Evolutionary conservation across 345 rosid species (phyloP), one percentile per base, ranked within the genome.

Genomic region (Adansonia digitata): DNA sequence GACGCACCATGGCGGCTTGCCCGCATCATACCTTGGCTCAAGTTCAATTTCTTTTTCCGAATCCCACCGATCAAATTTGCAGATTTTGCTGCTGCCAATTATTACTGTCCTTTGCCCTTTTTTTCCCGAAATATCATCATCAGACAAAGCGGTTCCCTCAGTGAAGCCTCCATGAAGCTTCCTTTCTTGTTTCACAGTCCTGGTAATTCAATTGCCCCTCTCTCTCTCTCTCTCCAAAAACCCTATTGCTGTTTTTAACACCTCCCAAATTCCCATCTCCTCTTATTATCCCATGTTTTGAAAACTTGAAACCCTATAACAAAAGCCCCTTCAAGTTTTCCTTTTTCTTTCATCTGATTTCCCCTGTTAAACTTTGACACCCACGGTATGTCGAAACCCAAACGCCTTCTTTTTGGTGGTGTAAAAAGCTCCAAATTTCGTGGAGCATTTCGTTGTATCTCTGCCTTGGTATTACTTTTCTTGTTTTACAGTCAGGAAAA

Each of bases 401-500:
- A 55, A 52, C 67, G 77, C 10, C 18, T 27, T 27, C 8, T 7
- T n/a, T 31, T 37, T 65, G 17, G 56, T 15, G 35, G 55, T 18
- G 45, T 63, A 3, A 68, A 71, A 64, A 69, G 49, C 20, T 69
- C 77, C 60, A 34, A 39, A 5, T 76, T 43, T 35, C 73, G 77
- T 60, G 82, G 75, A 26, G 71, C 64, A 5, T 71, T 84, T 52
- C 77, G 79, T 69, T 78, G 77, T 62, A 53, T 84, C 62, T 77
- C 53, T 34, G 76, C 66, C 27, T 20, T 65, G 69, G 77, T 74
- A 10, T 76, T 84, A 63, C 61, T 84, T 42, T 74, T 79, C 82
- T 53, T 84, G 22, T 74, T 81, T 31, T 77, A 59, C 67, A 72
- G 73, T 73, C 81, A 79, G n/a, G 73, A 45, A 34, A 69, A 55